Conservation (phyloP, 2,329 filamentous ascomycete genomes). For the Venturia nashicola region DNA sequence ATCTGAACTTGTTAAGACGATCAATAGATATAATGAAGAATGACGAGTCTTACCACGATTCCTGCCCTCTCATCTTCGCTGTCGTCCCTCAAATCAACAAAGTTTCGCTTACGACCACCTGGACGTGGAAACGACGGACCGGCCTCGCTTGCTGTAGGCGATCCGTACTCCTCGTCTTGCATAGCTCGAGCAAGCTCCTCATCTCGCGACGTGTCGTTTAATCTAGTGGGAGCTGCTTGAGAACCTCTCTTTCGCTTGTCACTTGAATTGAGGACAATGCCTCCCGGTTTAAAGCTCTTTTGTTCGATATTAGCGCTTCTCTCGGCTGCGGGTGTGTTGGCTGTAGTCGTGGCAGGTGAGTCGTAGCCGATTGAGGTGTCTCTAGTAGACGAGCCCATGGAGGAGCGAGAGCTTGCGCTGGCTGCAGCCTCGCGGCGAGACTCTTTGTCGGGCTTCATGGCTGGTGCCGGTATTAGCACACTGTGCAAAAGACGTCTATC, state of each 20-base stretch:
- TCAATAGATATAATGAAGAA: neutral
- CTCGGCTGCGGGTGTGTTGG: constrained; percentile 38
- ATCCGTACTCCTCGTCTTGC: constrained; percentile 42
- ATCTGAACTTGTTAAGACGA: neutral
- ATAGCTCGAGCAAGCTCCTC: constrained; percentile 44
- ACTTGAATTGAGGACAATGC: constrained; percentile 13
- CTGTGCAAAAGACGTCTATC: neutral
- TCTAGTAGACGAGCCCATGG: constrained; percentile 17
- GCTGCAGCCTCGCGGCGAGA: neutral
- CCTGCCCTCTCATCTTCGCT: constrained; percentile 5
- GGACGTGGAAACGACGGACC: constrained; percentile 13
- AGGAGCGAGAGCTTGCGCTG: constrained; percentile 5
- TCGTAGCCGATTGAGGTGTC: constrained; percentile 40
- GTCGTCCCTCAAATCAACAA: constrained; percentile 16
- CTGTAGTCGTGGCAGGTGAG: constrained; percentile 50
- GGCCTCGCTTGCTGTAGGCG: neutral
- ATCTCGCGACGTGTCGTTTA: constrained; percentile 29
- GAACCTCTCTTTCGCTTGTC: constrained; percentile 17
- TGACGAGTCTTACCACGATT: neutral
- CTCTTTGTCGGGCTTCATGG: neutral
- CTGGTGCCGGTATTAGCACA: neutral
- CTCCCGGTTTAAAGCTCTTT: constrained; percentile 15
- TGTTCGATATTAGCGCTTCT: constrained; percentile 10
- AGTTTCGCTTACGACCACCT: constrained; percentile 25
- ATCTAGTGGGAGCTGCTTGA: constrained; percentile 11